Conservation (phyloP, 768 basidiomycete genomes). For the Pisolithus microcarpus region DNA sequence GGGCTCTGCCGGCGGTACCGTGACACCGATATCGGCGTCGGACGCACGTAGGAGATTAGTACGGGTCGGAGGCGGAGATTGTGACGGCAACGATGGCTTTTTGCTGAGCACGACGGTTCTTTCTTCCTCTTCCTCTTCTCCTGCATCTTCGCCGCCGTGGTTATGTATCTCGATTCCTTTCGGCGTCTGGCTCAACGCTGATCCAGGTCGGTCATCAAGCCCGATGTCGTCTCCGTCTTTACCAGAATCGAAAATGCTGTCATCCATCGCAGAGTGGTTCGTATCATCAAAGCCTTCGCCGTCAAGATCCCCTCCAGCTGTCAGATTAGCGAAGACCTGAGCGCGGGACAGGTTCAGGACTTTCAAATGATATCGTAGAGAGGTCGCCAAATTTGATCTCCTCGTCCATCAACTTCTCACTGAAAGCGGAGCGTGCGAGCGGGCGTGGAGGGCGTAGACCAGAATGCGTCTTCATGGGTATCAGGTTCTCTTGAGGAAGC, state of each 20-base stretch:
- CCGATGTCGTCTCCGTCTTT: conserved; percentile 10
- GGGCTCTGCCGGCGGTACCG: not conserved
- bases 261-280: not conserved
- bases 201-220: conserved; percentile 6
- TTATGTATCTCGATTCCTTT: not conserved
- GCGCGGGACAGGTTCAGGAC: conserved; percentile 32
- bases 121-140: conserved; percentile 18
- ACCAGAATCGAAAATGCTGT: conserved; percentile 6
- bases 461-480: conserved; percentile 51
- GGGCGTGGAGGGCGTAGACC: conserved; percentile 49
- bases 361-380: conserved; percentile 40
- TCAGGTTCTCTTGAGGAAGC: conserved; percentile 18
- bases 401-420: conserved; percentile 58
- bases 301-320: conserved; percentile 6
- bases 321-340: conserved; percentile 24
- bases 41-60: not conserved
- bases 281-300: conserved; percentile 1
- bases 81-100: not conserved
- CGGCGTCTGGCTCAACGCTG: not conserved
- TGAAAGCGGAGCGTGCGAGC: conserved; percentile 57
- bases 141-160: not conserved
- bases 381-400: conserved; percentile 50
- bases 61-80: not conserved
- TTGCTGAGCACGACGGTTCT: conserved; percentile 26
- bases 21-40: conserved; percentile 4